Conservation (phyloP, 2,329 filamentous ascomycete genomes). For the Phialemonium atrogriseum region DNA sequence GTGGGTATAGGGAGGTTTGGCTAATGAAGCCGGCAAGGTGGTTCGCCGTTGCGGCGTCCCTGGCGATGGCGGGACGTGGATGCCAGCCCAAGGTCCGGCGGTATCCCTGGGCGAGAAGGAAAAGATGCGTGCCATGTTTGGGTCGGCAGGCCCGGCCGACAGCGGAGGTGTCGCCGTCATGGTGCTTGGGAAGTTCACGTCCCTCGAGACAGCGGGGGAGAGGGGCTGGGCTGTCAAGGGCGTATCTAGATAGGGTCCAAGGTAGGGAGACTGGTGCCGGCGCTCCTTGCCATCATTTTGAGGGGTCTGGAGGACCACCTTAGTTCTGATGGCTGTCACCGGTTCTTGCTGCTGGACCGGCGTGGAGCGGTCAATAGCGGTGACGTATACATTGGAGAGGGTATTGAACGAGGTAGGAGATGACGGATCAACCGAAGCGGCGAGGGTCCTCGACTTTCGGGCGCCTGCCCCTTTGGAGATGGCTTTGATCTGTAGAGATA, state of each 20-base stretch:
- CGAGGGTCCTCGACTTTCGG: conserved; percentile 32
- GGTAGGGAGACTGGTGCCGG: conserved; percentile 34
- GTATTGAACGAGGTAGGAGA: conserved; percentile 60
- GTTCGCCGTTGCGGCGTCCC: conserved; percentile 28
- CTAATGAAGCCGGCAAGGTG: conserved; percentile 20
- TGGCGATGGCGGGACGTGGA: conserved; percentile 21
- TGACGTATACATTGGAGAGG: conserved; percentile 56
- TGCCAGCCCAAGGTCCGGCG: too few relatives aligned
- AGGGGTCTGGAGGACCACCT: conserved; percentile 27
- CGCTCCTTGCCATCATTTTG: conserved; percentile 20
- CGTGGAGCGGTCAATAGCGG: conserved; percentile 51
- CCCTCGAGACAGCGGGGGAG: conserved; percentile 36
- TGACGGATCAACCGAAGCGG: conserved; percentile 42
- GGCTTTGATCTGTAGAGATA: conserved; percentile 40
- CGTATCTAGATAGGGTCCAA: conserved; percentile 42
- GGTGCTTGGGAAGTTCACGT: conserved; percentile 42
- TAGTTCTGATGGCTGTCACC: conserved; percentile 40
- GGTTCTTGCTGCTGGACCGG: conserved; percentile 29
- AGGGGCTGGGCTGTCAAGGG: conserved; percentile 42
- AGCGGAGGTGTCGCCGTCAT: conserved; percentile 54
- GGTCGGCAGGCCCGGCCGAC: conserved; percentile 43
- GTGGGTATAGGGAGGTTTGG: conserved; percentile 47
- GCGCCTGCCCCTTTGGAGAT: conserved; percentile 25
- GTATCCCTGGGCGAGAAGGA: conserved; percentile 27
- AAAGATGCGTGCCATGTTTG: conserved; percentile 32